A percentile compares a stretch with the other conserved stretches of the same genome.
phyloP scores from a whole-genome alignment of 495 filamentous ascomycete species.

The Aspergillus asperescens region DNA sequence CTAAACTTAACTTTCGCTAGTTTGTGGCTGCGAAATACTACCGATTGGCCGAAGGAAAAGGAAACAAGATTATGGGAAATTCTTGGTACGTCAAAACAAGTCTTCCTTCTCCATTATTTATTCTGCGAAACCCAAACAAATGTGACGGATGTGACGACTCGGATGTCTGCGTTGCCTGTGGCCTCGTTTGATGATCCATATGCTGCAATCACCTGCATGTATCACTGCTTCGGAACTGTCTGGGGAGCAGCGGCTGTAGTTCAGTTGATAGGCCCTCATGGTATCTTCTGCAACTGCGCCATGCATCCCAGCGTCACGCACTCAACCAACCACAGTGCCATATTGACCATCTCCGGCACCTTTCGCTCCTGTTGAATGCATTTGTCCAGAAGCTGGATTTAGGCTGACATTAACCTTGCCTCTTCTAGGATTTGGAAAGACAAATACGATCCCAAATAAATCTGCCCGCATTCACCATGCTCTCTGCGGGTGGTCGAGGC shows the following conservation, averaged over 20 bases:
- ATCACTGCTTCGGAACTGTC: slow-evolving; percentile 13
- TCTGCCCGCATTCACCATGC: background rate
- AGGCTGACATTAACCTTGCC: slow-evolving; percentile 18
- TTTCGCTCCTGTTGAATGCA: background rate
- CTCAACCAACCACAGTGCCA: slow-evolving; percentile 20
- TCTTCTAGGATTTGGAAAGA: slow-evolving; percentile 87
- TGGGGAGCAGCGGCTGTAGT: slow-evolving; percentile 14
- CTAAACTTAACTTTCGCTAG: slow-evolving; percentile 39
- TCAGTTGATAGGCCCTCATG: slow-evolving; percentile 26
- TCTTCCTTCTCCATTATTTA: slow-evolving; percentile 5
- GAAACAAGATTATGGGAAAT: slow-evolving; percentile 87
- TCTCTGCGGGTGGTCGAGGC: background rate
- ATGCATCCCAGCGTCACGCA: slow-evolving; percentile 19
- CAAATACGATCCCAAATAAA: slow-evolving; percentile 73
- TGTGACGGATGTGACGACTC: background rate
- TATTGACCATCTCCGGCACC: slow-evolving; percentile 1
- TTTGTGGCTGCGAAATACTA: slow-evolving; percentile 88
- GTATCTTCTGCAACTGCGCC: slow-evolving; percentile 14
- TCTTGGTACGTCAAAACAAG: slow-evolving; percentile 67
- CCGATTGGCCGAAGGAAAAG: slow-evolving; percentile 82
- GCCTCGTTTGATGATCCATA: slow-evolving; percentile 8
- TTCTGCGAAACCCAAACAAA: slow-evolving; percentile 5
- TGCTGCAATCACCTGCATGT: slow-evolving; percentile 18
- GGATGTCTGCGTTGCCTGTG: slow-evolving; percentile 13
- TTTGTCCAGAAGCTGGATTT: slow-evolving; percentile 2